These are phyloP conservation scores for Talaromyces proteolyticus DNA, from an alignment of 495 filamentous ascomycete genomes.

Conservation along the genomic window DNA sequence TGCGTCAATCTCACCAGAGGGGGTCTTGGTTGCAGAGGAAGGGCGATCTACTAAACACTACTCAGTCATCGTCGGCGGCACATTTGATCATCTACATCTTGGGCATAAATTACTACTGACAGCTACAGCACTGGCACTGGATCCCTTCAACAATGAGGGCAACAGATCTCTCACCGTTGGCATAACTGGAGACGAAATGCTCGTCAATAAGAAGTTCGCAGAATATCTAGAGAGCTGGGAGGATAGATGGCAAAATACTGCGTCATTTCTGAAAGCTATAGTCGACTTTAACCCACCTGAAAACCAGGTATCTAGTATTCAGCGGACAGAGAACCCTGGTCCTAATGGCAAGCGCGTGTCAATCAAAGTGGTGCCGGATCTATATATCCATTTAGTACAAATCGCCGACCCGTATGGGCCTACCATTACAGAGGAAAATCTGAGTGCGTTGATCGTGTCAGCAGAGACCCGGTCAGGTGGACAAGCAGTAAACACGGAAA, in stretches of 20 bases:
- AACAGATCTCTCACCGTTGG: constrained; percentile 64
- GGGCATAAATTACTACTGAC: constrained; percentile 95
- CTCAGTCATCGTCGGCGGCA: constrained; percentile 81
- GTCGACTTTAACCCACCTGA: constrained; percentile 47
- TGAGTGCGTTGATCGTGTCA: constrained; percentile 83
- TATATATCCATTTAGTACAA: constrained; percentile 67
- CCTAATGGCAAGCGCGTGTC: constrained; percentile 47
- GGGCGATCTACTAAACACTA: constrained; percentile 28
- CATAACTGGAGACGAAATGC: constrained; percentile 78
- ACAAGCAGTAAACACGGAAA: constrained; percentile 72
- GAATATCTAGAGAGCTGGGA: constrained; percentile 76
- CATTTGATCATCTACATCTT: constrained; percentile 92
- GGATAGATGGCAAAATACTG: constrained; percentile 58
- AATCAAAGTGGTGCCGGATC: constrained; percentile 34
- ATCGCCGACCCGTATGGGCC: constrained; percentile 89
- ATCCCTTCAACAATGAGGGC: constrained; percentile 22
- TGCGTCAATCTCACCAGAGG: constrained; percentile 17
- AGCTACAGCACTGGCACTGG: constrained; percentile 68
- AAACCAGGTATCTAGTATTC: constrained; percentile 18
- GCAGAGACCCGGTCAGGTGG: constrained; percentile 83
- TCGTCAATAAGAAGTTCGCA: constrained; percentile 83
- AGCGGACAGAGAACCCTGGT: constrained; percentile 30
- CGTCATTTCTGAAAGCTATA: constrained; percentile 66
- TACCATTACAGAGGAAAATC: constrained; percentile 74
- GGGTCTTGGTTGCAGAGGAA: constrained; percentile 16